A percentile compares a stretch with the other conserved stretches of the same genome.
Conservation (phyloP, 140 eudicot genomes). For the Erigeron philadelphicus region DNA sequence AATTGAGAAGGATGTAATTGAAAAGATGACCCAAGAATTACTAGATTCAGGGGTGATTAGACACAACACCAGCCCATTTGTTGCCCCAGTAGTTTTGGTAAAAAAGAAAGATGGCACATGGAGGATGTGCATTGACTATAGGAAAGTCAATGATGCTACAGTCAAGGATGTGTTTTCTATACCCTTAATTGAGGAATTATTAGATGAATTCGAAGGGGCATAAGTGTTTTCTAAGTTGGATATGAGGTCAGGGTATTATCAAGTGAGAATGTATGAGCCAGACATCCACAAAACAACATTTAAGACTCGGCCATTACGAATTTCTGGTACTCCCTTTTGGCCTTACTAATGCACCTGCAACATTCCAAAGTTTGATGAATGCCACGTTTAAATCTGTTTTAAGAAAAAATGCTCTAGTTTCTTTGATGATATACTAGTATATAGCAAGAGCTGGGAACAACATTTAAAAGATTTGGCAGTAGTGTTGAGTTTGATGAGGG, state of each 20-base stretch:
- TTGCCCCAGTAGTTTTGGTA: neutral
- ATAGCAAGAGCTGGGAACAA: neutral
- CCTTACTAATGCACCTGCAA: neutral
- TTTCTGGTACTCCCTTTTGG: neutral
- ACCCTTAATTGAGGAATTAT: neutral
- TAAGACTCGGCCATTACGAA: neutral
- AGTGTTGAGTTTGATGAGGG: neutral
- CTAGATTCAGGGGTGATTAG: neutral
- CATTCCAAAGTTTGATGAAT: neutral
- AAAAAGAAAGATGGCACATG: neutral
- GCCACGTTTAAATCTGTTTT: neutral
- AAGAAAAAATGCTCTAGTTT: neutral
- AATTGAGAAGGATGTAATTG: too few species aligned
- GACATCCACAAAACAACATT: neutral
- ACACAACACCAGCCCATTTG: neutral
- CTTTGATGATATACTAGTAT: neutral
- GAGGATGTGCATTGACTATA: neutral
- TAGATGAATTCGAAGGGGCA: neutral
- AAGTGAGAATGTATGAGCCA: neutral
- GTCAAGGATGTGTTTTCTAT: neutral
- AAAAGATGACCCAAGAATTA: too few species aligned
- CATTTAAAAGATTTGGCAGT: neutral
- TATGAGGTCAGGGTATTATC: neutral
- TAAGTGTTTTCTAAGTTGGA: neutral
- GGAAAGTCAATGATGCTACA: neutral